Evolutionary conservation across 148 eudicot genomes (phyloP), one percentile per base, ranked within the genome.

Genomic region (Chenopodium berlandieri): DNA sequence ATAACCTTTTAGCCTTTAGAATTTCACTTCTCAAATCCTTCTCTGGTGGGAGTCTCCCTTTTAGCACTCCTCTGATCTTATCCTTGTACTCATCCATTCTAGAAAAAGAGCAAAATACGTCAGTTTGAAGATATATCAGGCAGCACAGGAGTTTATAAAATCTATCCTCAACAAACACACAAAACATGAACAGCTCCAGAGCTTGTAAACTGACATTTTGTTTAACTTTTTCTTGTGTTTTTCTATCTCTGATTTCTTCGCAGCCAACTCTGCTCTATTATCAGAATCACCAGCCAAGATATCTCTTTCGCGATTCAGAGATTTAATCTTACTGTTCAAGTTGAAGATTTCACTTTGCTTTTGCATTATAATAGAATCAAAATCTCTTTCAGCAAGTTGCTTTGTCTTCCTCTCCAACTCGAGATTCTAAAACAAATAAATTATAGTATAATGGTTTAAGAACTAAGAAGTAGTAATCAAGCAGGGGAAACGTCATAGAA

Each of bases 31-130:
- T 92, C 90, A 87, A 83, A 82, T 94, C 98, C 86, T 90, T 91
- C 44, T 92, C 95, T 27, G 88, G 77, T 67, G 99, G 99, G 73
- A 92, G 87, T 86, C 98, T 92, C 83, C 99, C 99, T 88, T 96
- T 96, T 81, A 92, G 86, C 67, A 89, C 90, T 83, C 87, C 92
- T 89, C 87, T 91, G 76, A 96, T 87, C 89, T 89, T 92, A 68
- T 91, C 98, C 86, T 87, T 91, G 88, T 84, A 71, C 31, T 96
- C 99, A 83, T 92, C 94, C 79, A 94, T 75, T 89, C 99, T 96
- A 89, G 63, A 85, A 88, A 87, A 25, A 79, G 68, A 66, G 77
- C 75, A 78, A 54, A 83, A 75, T 56, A 81, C 46, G 71, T 88
- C 79, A 90, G 75, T 58, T 79, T 78, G 69, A n/a, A 19, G 56